Percentiles rank a stretch among this genome's conserved stretches.
These are phyloP conservation scores for Eucommia ulmoides DNA, from an alignment of 257 asterid species.

Conservation along the genomic window DNA sequence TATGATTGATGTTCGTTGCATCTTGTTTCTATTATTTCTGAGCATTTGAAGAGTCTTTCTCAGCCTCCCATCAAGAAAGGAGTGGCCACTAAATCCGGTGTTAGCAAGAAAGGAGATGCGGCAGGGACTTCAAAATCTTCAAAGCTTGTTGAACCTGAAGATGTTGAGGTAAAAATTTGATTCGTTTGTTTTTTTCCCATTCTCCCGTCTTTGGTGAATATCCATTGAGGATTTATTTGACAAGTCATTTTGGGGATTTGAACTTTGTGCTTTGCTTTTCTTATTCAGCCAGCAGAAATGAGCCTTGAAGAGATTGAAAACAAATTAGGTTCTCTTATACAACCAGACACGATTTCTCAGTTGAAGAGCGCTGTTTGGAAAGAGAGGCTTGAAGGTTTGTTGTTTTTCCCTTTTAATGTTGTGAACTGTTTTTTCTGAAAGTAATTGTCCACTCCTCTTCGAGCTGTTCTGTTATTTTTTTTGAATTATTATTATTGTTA, in stretches of 20 bases:
- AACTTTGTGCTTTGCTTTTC: slow-evolving; percentile 9
- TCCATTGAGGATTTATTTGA: no score
- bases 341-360: slow-evolving; percentile 65
- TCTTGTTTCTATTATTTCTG: slow-evolving; percentile 6
- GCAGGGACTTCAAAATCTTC: slow-evolving; percentile 49
- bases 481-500: no score
- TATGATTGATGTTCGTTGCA: slow-evolving; percentile 2
- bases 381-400: slow-evolving; percentile 94
- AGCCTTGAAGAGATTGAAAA: slow-evolving; percentile 93
- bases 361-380: slow-evolving; percentile 94
- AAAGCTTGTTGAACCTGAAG: slow-evolving; percentile 70
- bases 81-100: slow-evolving; percentile 43
- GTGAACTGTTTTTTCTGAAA: no score
- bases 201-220: no score
- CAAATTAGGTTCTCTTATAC: slow-evolving; percentile 79
- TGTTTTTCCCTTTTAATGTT: no score
- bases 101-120: slow-evolving; percentile 67
- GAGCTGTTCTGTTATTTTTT: no score
- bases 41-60: slow-evolving; percentile 7
- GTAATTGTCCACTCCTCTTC: no score
- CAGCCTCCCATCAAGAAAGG: slow-evolving; percentile 78
- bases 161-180: slow-evolving; percentile 53
- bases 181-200: slow-evolving; percentile 8
- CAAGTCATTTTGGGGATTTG: slow-evolving; percentile 4
- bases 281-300: slow-evolving; percentile 83